Percentiles rank a stretch among this genome's conserved stretches.
phyloP scores from a whole-genome alignment of 208 protist genomes.

The Cochliopodium minus region DNA sequence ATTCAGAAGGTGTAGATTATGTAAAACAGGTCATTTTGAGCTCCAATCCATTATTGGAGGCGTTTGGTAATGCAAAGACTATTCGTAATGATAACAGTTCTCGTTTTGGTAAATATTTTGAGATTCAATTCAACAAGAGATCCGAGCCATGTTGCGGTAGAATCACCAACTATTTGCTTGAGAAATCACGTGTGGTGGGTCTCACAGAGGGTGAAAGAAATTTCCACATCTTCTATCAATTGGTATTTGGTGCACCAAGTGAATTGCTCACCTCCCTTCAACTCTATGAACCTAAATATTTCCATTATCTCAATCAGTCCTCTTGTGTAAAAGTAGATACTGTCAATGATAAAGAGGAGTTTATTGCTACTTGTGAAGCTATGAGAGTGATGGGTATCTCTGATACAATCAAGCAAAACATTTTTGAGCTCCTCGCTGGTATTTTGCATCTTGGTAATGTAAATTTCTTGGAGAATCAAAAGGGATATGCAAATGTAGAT shows the following conservation, averaged over 20 bases:
- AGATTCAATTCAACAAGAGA: constrained; percentile 56
- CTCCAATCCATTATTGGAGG: constrained; percentile 63
- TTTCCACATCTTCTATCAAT: constrained; percentile 86
- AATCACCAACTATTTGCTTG: constrained; percentile 63
- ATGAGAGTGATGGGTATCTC: constrained; percentile 70
- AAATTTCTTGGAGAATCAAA: constrained; percentile 47
- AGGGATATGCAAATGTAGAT: constrained; percentile 9
- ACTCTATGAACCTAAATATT: constrained; percentile 30
- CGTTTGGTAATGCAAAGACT: constrained; percentile 72
- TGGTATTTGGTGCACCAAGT: constrained; percentile 38
- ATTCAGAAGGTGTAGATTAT: constrained; percentile 44
- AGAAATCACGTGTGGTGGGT: constrained; percentile 60
- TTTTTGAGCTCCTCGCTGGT: constrained; percentile 60
- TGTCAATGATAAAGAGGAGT: constrained; percentile 60
- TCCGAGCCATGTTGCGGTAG: constrained; percentile 53
- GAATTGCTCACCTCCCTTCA: constrained; percentile 30
- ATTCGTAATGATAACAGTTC: constrained; percentile 70
- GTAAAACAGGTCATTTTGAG: constrained; percentile 76
- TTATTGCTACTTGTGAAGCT: constrained; percentile 45
- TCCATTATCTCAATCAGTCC: constrained; percentile 45
- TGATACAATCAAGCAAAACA: constrained; percentile 37
- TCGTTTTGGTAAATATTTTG: constrained; percentile 72
- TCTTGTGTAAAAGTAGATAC: constrained; percentile 36
- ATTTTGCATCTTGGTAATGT: constrained; percentile 81
- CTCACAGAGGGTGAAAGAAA: constrained; percentile 67